Percentiles rank a stretch among this genome's conserved stretches.
Conservation (phyloP, 106 monocot genomes). For the Dioscorea dumetorum region DNA sequence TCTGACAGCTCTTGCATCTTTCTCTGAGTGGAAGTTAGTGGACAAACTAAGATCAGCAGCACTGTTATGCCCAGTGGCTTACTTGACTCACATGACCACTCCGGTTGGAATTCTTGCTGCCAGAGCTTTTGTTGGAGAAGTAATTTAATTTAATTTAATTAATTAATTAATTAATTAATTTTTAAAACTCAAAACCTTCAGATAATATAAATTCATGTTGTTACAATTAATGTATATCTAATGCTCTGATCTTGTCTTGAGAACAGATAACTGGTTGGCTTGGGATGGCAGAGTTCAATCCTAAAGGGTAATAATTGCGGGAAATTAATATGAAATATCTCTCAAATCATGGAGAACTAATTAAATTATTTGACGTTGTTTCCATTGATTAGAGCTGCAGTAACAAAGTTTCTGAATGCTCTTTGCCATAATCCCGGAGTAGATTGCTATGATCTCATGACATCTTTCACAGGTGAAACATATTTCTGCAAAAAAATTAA, state of each 20-base stretch:
- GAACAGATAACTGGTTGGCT: constrained; percentile 53
- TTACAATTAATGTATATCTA: neutral
- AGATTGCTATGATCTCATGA: constrained; percentile 60
- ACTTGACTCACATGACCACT: constrained; percentile 55
- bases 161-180: too few relatives aligned
- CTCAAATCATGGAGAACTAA: too few relatives aligned
- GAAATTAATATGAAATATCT: neutral
- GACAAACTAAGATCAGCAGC: constrained; percentile 53
- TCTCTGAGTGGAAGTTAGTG: constrained; percentile 49
- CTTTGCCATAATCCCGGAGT: constrained; percentile 32
- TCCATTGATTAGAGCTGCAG: constrained; percentile 18
- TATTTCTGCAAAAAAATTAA: neutral
- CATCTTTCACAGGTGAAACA: constrained; percentile 48
- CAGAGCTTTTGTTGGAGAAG: constrained; percentile 48
- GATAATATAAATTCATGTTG: neutral
- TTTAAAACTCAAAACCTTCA: neutral
- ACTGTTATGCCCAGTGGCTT: constrained; percentile 51
- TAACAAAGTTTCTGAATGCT: constrained; percentile 24
- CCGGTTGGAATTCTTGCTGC: constrained; percentile 47
- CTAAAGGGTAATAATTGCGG: constrained; percentile 35
- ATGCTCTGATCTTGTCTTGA: neutral
- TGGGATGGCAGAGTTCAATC: constrained; percentile 82
- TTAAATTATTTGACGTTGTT: too few relatives aligned
- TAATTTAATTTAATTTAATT: constrained; percentile 1
- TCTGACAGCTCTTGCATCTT: constrained; percentile 47